phyloP scores from a whole-genome alignment of 805 yeast genomes.

The Millerozyma acaciae region DNA sequence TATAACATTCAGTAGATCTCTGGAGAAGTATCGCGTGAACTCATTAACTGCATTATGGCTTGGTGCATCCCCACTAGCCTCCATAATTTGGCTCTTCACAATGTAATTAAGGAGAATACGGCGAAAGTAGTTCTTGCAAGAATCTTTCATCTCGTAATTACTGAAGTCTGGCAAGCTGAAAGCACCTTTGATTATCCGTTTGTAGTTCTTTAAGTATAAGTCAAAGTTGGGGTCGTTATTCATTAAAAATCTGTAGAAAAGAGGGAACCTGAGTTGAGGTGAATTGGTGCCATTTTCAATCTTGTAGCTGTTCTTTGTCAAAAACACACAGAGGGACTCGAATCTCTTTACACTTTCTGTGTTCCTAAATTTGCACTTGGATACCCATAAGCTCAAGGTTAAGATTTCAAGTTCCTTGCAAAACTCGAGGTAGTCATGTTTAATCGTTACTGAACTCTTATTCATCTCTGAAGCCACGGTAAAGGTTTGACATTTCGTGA shows the following conservation, averaged over 20 bases:
- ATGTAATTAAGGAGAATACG: slow-evolving; percentile 1
- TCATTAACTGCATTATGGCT: slow-evolving; percentile 6
- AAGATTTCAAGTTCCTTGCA: slow-evolving; percentile 10
- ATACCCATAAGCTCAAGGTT: slow-evolving; percentile 15
- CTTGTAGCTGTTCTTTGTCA: slow-evolving; percentile 9
- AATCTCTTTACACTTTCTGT: slow-evolving; percentile 11
- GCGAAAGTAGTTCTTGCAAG: slow-evolving; percentile 5
- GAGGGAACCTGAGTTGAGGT: slow-evolving; percentile 23
- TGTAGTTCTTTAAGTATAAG: slow-evolving; percentile 2
- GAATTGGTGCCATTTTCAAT: slow-evolving; percentile 18
- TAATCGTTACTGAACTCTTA: too few relatives aligned
- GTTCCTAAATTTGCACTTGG: slow-evolving; percentile 9
- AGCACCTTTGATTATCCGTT: slow-evolving; percentile 8
- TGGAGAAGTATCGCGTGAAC: slow-evolving; percentile 7
- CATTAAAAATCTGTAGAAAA: slow-evolving; percentile 17
- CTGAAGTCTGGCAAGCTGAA: slow-evolving; percentile 7
- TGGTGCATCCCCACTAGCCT: background rate
- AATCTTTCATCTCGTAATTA: background rate
- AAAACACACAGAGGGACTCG: slow-evolving; percentile 17
- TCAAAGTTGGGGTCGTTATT: slow-evolving; percentile 5
- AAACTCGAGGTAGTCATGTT: background rate
- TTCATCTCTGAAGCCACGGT: too few relatives aligned
- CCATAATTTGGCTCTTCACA: background rate
- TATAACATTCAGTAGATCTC: too few relatives aligned
- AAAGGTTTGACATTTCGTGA: too few relatives aligned